Conservation (phyloP, 2,329 filamentous ascomycete genomes). For the Fonsecaea erecta region DNA sequence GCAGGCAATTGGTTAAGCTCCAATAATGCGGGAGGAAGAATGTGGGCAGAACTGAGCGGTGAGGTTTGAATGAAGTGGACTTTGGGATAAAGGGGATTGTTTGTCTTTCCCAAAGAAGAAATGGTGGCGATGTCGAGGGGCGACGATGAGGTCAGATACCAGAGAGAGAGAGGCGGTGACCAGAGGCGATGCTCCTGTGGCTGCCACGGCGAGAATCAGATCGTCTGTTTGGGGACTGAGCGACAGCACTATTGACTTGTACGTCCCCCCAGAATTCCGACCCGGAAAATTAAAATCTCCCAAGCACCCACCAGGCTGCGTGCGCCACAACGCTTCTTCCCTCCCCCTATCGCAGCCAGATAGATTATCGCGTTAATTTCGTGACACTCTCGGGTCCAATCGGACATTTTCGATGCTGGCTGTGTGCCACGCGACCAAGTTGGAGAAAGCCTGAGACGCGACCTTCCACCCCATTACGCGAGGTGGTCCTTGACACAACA, state of each 20-base stretch:
- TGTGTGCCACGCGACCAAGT: slow-evolving; percentile 31
- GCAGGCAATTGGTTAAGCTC: background rate
- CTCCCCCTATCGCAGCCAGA: slow-evolving; percentile 18
- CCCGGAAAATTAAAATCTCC: background rate
- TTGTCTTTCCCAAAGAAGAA: background rate
- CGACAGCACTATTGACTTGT: background rate
- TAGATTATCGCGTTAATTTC: slow-evolving; percentile 37
- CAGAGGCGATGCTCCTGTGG: no score
- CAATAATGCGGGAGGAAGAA: background rate
- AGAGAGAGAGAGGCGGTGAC: no score
- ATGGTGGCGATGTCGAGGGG: background rate
- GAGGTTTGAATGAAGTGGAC: slow-evolving; percentile 2
- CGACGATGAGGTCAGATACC: background rate
- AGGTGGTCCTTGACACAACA: slow-evolving; percentile 28
- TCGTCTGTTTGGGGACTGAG: background rate
- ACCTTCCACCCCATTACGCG: slow-evolving; percentile 8
- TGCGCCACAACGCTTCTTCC: background rate
- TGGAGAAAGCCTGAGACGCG: slow-evolving; percentile 23
- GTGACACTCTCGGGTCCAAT: slow-evolving; percentile 30
- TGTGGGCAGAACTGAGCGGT: background rate
- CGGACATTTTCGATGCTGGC: slow-evolving; percentile 23
- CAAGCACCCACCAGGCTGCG: background rate
- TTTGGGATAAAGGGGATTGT: background rate
- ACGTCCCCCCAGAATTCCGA: background rate
- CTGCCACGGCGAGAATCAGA: background rate